Evolutionary conservation across 139 green algal species (phyloP).

Genomic region (Penium margaritaceum): DNA sequence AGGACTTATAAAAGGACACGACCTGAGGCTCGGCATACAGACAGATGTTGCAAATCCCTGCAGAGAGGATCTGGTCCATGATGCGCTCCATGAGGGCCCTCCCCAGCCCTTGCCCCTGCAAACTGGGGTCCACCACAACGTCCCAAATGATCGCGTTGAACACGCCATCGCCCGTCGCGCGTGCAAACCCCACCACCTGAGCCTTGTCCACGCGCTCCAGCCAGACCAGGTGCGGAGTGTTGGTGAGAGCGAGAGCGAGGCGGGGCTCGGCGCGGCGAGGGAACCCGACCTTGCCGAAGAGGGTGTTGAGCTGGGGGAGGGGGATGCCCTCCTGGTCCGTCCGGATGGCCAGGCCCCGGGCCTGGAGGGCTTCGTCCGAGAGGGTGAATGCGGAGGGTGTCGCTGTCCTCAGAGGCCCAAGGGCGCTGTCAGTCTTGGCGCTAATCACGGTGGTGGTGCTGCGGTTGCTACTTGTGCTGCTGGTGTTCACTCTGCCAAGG

Average conservation of each 20-base stretch:
- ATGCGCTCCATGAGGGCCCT: conserved; percentile 33
- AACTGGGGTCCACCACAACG: conserved; percentile 30
- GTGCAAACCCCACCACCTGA: conserved; percentile 25
- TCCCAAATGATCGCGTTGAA: conserved; percentile 42
- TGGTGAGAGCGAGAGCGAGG: too few species aligned
- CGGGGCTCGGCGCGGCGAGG: conserved; percentile 4
- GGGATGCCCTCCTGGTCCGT: not conserved
- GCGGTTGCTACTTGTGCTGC: too few species aligned
- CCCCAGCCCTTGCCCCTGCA: conserved; percentile 21
- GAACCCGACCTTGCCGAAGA: conserved; percentile 33
- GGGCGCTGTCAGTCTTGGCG: too few species aligned
- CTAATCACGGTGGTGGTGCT: too few species aligned
- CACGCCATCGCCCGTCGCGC: conserved; percentile 27
- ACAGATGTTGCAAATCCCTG: conserved; percentile 27
- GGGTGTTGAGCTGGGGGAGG: conserved; percentile 19
- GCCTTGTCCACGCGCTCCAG: not conserved
- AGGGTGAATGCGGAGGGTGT: too few species aligned
- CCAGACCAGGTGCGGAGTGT: too few species aligned
- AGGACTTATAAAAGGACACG: conserved; percentile 31
- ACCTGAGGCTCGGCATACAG: conserved; percentile 42
- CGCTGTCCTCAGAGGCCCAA: too few species aligned
- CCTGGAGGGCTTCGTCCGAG: conserved; percentile 7
- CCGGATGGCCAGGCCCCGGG: not conserved
- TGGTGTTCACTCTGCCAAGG: too few species aligned
- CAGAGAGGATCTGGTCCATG: conserved; percentile 4